Base-by-base conservation (phyloP, 176 grass and related monocot genomes). In the Carex cristatella region DNA sequence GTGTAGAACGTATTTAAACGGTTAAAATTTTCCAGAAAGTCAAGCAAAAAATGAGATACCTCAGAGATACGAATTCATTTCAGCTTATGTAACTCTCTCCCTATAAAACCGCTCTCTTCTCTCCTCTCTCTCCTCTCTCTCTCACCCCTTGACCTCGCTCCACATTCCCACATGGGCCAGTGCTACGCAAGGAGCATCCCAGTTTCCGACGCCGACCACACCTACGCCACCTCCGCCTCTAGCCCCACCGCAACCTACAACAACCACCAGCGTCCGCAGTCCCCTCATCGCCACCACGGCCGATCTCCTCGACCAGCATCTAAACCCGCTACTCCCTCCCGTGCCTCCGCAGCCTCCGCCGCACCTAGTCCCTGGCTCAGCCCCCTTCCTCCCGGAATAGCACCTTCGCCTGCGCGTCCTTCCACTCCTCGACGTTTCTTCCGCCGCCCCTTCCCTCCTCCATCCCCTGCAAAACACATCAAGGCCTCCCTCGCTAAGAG, bases 381-480 rank as follows among this genome's bases (percentile, higher is more conserved):
- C 76, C 95, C 95, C 7, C 87, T 94, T 56, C 93, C 95, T 51
- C 83, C 89, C 4, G 96, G 93, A 63, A 89, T 99, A 59, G 89
- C 93, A 37, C 90, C 96, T 28, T 99, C 96, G 19, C 93, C 96
- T 16, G 91, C 87, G 64, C 86, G 85, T 30, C 83, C 79, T 11
- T 89, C 96, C 38, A 95, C 93, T 13, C 96, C 93, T 61, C 84
- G 93, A 61, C 59, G 88, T 4, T 94, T 99, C 91, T 95, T 99
- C 87, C 87, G 93, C 31, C 88, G 91, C 12, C 96, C 96, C 18
- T 95, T 97, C 86, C 94, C 94, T 32, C 94, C 94, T 76, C 94
- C 93, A 44, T 95, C 96, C 0, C 96, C 96, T 44, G 95, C 95
- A 59, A 98, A 95, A 88, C 95, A 98, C 89, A 98, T 98, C 88